Base-by-base conservation (phyloP, 352 stramenopile species). In the Globisporangium ultimum region DNA sequence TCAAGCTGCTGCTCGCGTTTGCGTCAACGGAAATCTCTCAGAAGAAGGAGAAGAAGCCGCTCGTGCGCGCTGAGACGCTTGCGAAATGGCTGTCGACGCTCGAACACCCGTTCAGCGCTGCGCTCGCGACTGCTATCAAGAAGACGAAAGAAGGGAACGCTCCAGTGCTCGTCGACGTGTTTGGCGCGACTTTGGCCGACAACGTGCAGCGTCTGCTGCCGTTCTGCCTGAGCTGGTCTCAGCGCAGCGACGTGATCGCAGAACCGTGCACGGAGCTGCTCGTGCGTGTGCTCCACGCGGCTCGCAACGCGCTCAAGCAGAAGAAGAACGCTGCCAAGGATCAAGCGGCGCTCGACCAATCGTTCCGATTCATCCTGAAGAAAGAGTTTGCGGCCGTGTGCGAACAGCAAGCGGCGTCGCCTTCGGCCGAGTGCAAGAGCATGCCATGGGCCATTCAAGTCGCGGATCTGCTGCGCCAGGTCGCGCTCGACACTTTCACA, bases 1-100 rank as follows among this genome's bases (percentile, higher is more conserved):
- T 95, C 13, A 69, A 86, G 13, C 59, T 92, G 13, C 71, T 88
- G 46, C 69, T 95, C 51, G 71, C 85, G 18, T 62, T 89, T 14
- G 32, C 81, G 15, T 52, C 64, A 7, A 51, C 34, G 13, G 36
- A 57, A 8, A 47, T 53, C 10, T 46, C 41, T 8, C 54, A 51
- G 0, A 63, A 57, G 17, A 70, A 58, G 34, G 72, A 74, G 21
- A 9, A 47, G 3, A 52, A 21, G 22, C 11, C 61, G 1, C 24
- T 28, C 18, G 43, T 66, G n/a, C 50, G 53, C 21, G 42, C 89
- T 14, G 66, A 82, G 28, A 68, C 66, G 42, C 51, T 84, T 1
- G 79, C 69, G 57, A 53, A 58, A 3, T 87, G 71, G 71, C 61
- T 91, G n/a, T 48, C 65, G 18, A 52, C 40, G 10, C 67, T 93